phyloP scores from a whole-genome alignment of 2,329 filamentous ascomycete species.

The Colletotrichum phormii region DNA sequence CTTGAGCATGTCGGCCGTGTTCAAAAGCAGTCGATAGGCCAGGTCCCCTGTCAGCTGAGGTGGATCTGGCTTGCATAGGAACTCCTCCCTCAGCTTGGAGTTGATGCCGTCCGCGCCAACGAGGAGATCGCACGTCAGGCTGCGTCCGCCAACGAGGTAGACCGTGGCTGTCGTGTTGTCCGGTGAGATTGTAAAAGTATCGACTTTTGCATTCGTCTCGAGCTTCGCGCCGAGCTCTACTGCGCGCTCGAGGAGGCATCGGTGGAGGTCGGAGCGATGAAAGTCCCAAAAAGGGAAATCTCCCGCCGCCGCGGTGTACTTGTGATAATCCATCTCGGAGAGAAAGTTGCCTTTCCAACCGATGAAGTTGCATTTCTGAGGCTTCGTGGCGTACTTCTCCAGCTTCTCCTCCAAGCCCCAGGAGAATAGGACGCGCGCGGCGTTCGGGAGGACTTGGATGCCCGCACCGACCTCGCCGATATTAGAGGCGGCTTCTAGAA shows the following conservation, averaged over 20 bases:
- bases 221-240: constrained; percentile 31
- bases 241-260: constrained; percentile 28
- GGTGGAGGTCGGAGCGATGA: constrained; percentile 38
- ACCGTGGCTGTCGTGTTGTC: constrained; percentile 18
- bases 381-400: constrained; percentile 36
- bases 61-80: constrained; percentile 25
- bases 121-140: constrained; percentile 51
- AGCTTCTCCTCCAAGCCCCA: constrained; percentile 37
- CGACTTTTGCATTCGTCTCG: constrained; percentile 23
- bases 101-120: constrained; percentile 59
- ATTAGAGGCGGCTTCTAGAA: constrained; percentile 30
- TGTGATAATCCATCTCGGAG: constrained; percentile 33
- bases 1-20: constrained; percentile 39
- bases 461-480: constrained; percentile 39
- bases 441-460: constrained; percentile 38
- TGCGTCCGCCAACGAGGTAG: constrained; percentile 40
- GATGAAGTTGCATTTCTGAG: constrained; percentile 31
- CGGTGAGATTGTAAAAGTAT: constrained; percentile 27
- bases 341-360: constrained; percentile 37
- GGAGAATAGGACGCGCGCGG: constrained; percentile 30
- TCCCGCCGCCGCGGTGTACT: constrained; percentile 29
- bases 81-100: constrained; percentile 39
- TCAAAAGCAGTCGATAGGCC: constrained; percentile 44
- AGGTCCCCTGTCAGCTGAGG: constrained; percentile 44
- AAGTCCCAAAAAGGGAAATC: constrained; percentile 37